A percentile compares a stretch with the other conserved stretches of the same genome.
Conservation (phyloP, 176 grass and related monocot species). For the Urochloa ruziziensis region DNA sequence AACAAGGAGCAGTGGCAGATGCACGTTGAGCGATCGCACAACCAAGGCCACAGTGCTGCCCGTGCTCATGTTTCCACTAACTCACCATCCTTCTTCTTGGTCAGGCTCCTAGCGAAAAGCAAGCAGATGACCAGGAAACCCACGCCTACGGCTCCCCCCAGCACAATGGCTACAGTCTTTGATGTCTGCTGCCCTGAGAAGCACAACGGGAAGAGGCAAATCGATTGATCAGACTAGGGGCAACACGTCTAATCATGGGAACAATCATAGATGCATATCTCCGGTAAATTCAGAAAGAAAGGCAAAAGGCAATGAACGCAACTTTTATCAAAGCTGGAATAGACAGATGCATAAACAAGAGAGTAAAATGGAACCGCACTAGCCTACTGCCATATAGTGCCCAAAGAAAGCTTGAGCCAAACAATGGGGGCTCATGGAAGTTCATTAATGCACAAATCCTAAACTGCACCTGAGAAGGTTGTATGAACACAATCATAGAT, state of each 20-base stretch:
- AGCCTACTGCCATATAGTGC: not conserved
- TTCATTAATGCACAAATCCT: conserved; percentile 3
- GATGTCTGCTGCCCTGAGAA: conserved; percentile 78
- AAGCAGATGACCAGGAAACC: conserved; percentile 96
- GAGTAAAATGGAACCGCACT: conserved; percentile 21
- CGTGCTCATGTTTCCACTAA: conserved; percentile 5
- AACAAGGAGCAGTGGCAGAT: conserved; percentile 19
- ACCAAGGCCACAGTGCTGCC: not conserved
- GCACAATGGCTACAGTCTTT: conserved; percentile 96
- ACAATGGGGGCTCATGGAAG: not conserved
- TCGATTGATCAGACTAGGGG: conserved; percentile 23
- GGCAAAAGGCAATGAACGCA: conserved; percentile 15
- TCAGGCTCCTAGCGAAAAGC: conserved; percentile 74
- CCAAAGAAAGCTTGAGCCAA: conserved; percentile 21
- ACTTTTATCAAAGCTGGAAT: conserved; percentile 41
- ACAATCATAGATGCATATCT: conserved; percentile 39
- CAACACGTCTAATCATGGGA: conserved; percentile 30
- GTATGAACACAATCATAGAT: conserved; percentile 20
- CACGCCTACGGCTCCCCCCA: conserved; percentile 76
- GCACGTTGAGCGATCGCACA: not conserved
- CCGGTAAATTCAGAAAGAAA: conserved; percentile 36
- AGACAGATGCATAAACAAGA: conserved; percentile 38
- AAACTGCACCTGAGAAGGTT: not conserved
- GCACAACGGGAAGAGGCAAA: conserved; percentile 27
- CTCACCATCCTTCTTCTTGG: conserved; percentile 95